Evolutionary conservation across 106 monocot genomes (phyloP).

Genomic region (Dioscorea alata): DNA sequence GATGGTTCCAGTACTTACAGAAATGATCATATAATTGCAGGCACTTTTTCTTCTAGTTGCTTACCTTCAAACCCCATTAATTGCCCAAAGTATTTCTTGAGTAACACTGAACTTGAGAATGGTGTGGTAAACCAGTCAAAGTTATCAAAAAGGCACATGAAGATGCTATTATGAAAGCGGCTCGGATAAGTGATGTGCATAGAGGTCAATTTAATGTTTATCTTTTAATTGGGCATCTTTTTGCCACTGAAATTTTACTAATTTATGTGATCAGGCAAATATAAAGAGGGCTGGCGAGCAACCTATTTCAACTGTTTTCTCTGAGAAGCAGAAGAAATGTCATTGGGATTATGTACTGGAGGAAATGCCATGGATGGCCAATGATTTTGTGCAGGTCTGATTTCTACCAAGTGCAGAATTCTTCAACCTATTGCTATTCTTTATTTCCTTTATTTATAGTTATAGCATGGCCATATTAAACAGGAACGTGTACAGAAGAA

Average conservation of each 20-base stretch:
- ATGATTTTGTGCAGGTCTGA: constrained; percentile 95
- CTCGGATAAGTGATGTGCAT: constrained; percentile 72
- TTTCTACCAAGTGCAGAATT: neutral
- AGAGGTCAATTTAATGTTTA: neutral
- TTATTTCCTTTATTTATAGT: neutral
- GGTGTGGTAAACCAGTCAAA: constrained; percentile 16
- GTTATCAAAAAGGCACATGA: constrained; percentile 56
- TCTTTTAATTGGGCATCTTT: neutral
- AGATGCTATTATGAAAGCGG: constrained; percentile 76
- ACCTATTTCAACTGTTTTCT: constrained; percentile 33
- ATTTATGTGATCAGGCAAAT: constrained; percentile 52
- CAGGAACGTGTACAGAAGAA: constrained; percentile 90
- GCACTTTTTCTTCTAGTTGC: constrained; percentile 1
- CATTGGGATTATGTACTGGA: constrained; percentile 99
- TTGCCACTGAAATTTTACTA: constrained; percentile 1
- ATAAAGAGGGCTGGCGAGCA: constrained; percentile 45
- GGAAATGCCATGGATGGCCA: constrained; percentile 99
- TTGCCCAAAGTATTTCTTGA: constrained; percentile 9
- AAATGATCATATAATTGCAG: constrained; percentile 5
- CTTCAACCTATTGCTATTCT: neutral
- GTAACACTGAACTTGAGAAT: constrained; percentile 29
- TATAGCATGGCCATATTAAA: constrained; percentile 3
- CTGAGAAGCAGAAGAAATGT: constrained; percentile 46
- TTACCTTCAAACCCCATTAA: constrained; percentile 13
- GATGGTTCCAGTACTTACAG: constrained; percentile 18